These are phyloP conservation scores for Aurantiochytrium sp. DNA, from an alignment of 108 stramenopile genomes.

Conservation along the genomic window DNA sequence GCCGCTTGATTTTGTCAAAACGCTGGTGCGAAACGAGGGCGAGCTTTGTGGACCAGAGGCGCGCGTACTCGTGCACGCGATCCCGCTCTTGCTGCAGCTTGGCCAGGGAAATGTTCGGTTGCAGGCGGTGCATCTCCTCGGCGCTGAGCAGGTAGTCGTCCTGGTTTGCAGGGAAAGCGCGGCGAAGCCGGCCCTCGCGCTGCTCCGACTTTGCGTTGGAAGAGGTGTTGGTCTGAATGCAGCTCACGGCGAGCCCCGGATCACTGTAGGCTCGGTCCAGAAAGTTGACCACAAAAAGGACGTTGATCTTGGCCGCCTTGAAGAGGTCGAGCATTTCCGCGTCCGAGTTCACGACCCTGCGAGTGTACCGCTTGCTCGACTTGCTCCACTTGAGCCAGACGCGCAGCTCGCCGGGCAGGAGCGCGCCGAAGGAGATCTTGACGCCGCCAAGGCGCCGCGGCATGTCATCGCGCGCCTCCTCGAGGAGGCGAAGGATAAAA, in stretches of 20 bases:
- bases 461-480: background rate
- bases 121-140: background rate
- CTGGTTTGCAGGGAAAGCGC: background rate
- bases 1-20: background rate
- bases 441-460: background rate
- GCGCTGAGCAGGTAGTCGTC: background rate
- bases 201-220: background rate
- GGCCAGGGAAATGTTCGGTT: background rate
- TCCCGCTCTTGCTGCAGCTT: background rate
- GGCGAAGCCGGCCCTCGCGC: background rate
- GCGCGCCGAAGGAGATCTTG: background rate
- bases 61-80: background rate
- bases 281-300: constrained; percentile 3
- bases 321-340: background rate
- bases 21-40: background rate
- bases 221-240: background rate
- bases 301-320: background rate
- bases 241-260: background rate
- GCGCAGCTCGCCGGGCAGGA: background rate
- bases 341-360: background rate
- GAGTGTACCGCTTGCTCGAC: background rate
- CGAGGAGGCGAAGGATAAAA: background rate
- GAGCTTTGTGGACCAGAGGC: background rate
- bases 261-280: background rate
- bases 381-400: background rate